phyloP scores from a whole-genome alignment of 2,329 filamentous ascomycete genomes.

The Aspergillus pseudoviridinutans region DNA sequence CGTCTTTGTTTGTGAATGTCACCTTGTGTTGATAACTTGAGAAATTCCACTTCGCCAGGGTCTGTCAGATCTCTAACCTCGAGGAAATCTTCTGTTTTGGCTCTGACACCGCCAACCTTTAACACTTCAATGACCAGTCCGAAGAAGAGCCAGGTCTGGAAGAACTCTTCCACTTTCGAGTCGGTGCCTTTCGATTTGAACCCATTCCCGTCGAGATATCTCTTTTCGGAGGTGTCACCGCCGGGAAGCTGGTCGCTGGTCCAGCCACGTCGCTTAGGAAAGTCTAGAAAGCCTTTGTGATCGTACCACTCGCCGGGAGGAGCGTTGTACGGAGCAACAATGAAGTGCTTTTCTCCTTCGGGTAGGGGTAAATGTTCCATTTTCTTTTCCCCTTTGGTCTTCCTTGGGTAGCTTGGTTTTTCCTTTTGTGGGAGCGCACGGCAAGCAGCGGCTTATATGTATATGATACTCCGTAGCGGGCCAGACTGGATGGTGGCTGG shows the following conservation, averaged over 20 bases:
- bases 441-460: too few species aligned
- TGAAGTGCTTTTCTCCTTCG: constrained; percentile 2
- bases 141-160: constrained; percentile 24
- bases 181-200: constrained; percentile 1
- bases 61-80: neutral
- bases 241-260: constrained; percentile 10
- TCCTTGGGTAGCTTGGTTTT: too few species aligned
- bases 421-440: too few species aligned
- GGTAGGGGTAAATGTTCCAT: constrained; percentile 9
- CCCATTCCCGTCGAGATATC: constrained; percentile 4
- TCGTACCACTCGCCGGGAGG: constrained; percentile 8
- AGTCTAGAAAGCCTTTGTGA: constrained; percentile 3
- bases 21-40: too few species aligned
- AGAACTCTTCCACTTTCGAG: constrained; percentile 13
- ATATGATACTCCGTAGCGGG: too few species aligned
- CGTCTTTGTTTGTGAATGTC: too few species aligned
- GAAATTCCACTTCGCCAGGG: too few species aligned
- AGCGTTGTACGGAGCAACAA: constrained; percentile 12
- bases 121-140: constrained; percentile 15
- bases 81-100: constrained; percentile 9
- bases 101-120: constrained; percentile 2
- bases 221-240: constrained; percentile 4
- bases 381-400: too few species aligned
- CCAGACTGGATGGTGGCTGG: too few species aligned
- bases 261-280: constrained; percentile 7